A percentile compares a stretch with the other conserved stretches of the same genome.
These are phyloP conservation scores for Verticillium zaregamsianum DNA, from an alignment of 2,329 filamentous ascomycete species.

Conservation along the genomic window DNA sequence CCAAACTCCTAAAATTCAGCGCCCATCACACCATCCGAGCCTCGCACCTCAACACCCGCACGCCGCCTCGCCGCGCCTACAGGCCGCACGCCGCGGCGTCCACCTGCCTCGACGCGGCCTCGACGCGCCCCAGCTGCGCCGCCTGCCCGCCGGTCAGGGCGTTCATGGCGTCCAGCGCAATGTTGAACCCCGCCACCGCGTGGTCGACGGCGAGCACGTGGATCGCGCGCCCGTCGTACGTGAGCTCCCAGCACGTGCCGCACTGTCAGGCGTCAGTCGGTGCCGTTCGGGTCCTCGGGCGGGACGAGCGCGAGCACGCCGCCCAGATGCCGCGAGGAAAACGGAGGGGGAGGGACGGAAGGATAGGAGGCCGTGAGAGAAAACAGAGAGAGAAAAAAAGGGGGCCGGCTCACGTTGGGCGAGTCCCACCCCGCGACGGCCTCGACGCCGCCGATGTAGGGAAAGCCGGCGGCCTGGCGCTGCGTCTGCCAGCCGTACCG, in stretches of 20 bases:
- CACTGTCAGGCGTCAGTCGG: conserved; percentile 32
- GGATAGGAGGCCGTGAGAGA: not conserved
- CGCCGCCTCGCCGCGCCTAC: not conserved
- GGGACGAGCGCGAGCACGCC: not conserved
- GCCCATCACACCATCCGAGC: too few relatives aligned
- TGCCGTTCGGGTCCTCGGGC: not conserved
- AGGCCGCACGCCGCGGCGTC: conserved; percentile 37
- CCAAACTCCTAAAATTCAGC: too few relatives aligned
- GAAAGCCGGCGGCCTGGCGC: conserved; percentile 45
- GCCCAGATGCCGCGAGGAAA: too few relatives aligned
- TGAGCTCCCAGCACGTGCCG: conserved; percentile 55
- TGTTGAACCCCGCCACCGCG: conserved; percentile 47
- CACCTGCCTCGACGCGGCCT: conserved; percentile 43
- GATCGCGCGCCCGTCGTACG: conserved; percentile 46
- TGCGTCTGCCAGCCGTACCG: conserved; percentile 56
- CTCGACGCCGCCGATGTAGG: conserved; percentile 50
- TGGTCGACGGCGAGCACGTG: conserved; percentile 54
- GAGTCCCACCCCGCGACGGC: conserved; percentile 54
- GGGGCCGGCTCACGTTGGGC: conserved; percentile 22
- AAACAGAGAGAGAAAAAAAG: not conserved
- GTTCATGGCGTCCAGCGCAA: conserved; percentile 53
- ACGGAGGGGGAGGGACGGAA: too few relatives aligned
- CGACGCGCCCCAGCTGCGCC: conserved; percentile 44
- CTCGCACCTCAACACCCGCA: too few relatives aligned
- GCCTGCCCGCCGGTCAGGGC: conserved; percentile 49